A percentile compares a stretch with the other conserved stretches of the same genome.
Evolutionary conservation across 257 asterid species (phyloP).

Genomic region (Primulina tabacum): DNA sequence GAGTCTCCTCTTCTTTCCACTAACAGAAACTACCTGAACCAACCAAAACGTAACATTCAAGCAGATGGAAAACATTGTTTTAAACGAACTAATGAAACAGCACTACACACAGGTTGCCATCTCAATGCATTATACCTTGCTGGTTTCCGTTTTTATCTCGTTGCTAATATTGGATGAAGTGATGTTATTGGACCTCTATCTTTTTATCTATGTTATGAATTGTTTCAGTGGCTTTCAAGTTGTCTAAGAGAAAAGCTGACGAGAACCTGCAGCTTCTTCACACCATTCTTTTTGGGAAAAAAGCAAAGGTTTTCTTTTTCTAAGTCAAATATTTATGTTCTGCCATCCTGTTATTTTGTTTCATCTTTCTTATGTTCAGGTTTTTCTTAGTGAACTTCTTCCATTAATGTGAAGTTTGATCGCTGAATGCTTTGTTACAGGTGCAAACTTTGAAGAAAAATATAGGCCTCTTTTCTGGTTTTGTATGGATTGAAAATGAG

Average conservation of each 20-base stretch:
- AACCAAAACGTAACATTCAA: not conserved
- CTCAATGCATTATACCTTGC: conserved; percentile 18
- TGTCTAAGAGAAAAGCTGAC: conserved; percentile 91
- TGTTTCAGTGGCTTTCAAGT: conserved; percentile 77
- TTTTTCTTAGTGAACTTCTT: conserved; percentile 13
- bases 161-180: conserved; percentile 11
- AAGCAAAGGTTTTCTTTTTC: conserved; percentile 55
- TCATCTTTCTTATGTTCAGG: conserved; percentile 2
- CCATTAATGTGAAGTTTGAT: conserved; percentile 22
- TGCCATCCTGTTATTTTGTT: not conserved
- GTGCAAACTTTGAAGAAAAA: conserved; percentile 68
- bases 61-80: not conserved
- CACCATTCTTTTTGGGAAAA: conserved; percentile 79
- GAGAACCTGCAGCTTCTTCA: conserved; percentile 87
- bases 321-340: not conserved
- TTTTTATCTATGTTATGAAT: conserved; percentile 19
- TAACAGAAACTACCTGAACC: not conserved
- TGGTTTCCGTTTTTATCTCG: conserved; percentile 9
- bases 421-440: conserved; percentile 38
- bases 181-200: conserved; percentile 11
- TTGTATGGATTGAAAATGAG: conserved; percentile 84
- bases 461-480: conserved; percentile 90
- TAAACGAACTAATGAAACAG: not conserved
- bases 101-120: not conserved
- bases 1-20: not conserved